These are phyloP conservation scores for Ustilago cynodontis DNA, from an alignment of 1,284 basidiomycete species.

Conservation along the genomic window DNA sequence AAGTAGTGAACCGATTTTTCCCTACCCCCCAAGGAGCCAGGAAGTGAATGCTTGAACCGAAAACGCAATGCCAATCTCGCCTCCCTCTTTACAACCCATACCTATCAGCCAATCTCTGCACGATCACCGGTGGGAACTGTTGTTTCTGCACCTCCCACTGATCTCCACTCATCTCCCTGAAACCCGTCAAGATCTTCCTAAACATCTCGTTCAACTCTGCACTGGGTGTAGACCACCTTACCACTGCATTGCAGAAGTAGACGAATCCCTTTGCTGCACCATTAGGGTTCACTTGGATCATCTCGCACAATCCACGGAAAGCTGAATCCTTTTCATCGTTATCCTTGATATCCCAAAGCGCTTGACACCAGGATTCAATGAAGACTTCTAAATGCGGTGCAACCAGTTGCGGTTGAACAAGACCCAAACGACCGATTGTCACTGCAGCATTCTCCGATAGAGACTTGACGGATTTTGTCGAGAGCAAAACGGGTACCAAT, in stretches of 20 bases:
- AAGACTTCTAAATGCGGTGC: constrained; percentile 91
- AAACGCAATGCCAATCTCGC: background rate
- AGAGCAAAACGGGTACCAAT: constrained; percentile 89
- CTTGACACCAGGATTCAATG: constrained; percentile 95
- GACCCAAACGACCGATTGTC: constrained; percentile 95
- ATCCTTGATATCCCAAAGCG: constrained; percentile 97
- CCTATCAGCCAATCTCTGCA: constrained; percentile 59
- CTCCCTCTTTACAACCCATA: constrained; percentile 41
- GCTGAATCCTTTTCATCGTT: constrained; percentile 99
- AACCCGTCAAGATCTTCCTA: constrained; percentile 78
- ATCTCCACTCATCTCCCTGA: constrained; percentile 83
- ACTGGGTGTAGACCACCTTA: constrained; percentile 66
- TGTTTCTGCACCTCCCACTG: constrained; percentile 71
- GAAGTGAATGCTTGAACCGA: too few relatives aligned
- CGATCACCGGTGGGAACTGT: constrained; percentile 65
- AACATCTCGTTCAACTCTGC: constrained; percentile 64
- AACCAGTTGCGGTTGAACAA: constrained; percentile 88
- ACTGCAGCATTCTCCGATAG: constrained; percentile 98
- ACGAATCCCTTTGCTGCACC: constrained; percentile 66
- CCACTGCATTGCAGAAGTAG: constrained; percentile 70
- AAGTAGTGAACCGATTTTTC: too few relatives aligned
- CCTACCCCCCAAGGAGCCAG: background rate
- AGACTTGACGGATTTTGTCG: constrained; percentile 90
- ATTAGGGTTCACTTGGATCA: constrained; percentile 90
- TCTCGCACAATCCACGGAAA: constrained; percentile 95